These are phyloP conservation scores for Schizosaccharomyces cryophilus DNA, from an alignment of 805 yeast species.

Conservation along the genomic window DNA sequence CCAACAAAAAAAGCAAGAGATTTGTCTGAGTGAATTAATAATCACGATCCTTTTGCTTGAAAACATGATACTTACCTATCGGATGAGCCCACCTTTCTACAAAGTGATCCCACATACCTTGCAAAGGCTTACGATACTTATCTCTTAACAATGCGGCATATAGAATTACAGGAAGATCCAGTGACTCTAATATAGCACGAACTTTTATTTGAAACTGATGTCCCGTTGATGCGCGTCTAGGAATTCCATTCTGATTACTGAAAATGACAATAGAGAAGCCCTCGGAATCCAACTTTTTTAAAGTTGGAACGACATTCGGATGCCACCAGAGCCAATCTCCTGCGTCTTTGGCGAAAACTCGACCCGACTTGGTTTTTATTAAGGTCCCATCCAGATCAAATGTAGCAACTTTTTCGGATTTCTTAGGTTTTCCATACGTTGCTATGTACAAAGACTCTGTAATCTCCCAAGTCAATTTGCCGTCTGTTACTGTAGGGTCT, in stretches of 20 bases:
- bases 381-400: constrained; percentile 38
- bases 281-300: background rate
- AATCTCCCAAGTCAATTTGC: background rate
- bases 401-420: background rate
- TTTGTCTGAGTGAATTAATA: constrained; percentile 12
- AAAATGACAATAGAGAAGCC: constrained; percentile 34
- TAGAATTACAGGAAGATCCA: constrained; percentile 6
- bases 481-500: background rate
- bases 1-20: constrained; percentile 50
- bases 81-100: background rate
- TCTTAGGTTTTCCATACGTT: background rate
- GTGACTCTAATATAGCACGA: constrained; percentile 9
- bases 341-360: constrained; percentile 30
- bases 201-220: constrained; percentile 42
- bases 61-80: background rate
- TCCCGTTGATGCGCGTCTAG: constrained; percentile 16
- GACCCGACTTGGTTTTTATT: constrained; percentile 38
- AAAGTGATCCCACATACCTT: constrained; percentile 45
- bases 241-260: constrained; percentile 63
- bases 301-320: constrained; percentile 4
- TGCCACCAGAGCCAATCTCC: constrained; percentile 52
- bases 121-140: constrained; percentile 36
- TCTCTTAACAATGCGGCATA: constrained; percentile 10
- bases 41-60: background rate
- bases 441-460: background rate